Evolutionary conservation across 169 alveolate species (phyloP), one percentile per base, ranked within the genome.

Genomic region (Theileria equi): DNA sequence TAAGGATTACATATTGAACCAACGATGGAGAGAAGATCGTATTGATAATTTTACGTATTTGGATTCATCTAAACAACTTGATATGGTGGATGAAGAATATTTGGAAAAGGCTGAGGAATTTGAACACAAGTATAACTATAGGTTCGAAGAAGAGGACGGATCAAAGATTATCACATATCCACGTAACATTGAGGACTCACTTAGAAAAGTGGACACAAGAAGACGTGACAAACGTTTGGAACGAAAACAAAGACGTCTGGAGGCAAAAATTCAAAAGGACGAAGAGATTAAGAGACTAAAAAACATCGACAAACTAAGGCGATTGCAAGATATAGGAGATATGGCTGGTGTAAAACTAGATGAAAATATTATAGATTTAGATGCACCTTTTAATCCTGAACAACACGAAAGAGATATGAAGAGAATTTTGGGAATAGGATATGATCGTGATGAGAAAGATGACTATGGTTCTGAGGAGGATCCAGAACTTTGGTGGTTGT

Each of bases 21-120:
- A 84, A 81, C 40, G 87, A 21, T 84, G 91, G 91, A 73, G 91
- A 55, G 91, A 84, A 43, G 91, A 84, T 52, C 60, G 57, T 21
- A 38, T 47, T 6, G 85, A 68, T 13, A 73, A 80, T 41, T 59
- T 40, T 65, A 66, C 43, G 54, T 41, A 17, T 49, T 52, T 13
- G 59, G 71, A 35, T 2, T 47, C 16, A 50, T 8, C 25, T n/a
- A 3, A 36, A 17, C 21, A 55, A 34, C 3, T 55, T 31, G 29
- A 55, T 4, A 19, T 34, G 3, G 21, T 4, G 23, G 88, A 80
- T 29, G 91, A 84, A 47, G 88, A 78, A 16, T 83, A 84, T 17
- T 43, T 78, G 23, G 82, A 80, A 6, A 77, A 72, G 57, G 88
- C 89, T 7, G 91, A 81, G 34, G 78, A 67, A 11, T 84, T 74